These are phyloP conservation scores for Irpex sp. DNA, from an alignment of 1,284 basidiomycete genomes.

Conservation along the genomic window DNA sequence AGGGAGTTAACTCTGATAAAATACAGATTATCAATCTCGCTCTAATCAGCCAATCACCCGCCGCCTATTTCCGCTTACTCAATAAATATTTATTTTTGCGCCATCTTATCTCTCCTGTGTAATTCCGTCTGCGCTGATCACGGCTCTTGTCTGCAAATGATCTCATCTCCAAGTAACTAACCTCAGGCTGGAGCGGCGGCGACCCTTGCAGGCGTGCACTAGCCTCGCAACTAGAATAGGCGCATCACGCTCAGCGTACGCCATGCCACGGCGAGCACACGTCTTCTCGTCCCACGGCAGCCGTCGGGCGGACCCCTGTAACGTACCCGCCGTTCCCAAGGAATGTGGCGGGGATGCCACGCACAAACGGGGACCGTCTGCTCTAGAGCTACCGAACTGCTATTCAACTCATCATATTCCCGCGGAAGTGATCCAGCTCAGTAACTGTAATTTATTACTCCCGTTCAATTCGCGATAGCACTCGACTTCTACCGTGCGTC, in stretches of 20 bases:
- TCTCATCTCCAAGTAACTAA: neutral
- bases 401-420: neutral
- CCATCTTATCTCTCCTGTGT: constrained; percentile 10
- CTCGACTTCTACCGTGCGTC: neutral
- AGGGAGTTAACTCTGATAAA: constrained; percentile 12
- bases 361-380: neutral
- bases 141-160: neutral
- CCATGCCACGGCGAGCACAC: neutral
- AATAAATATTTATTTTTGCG: constrained; percentile 3
- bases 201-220: neutral
- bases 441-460: neutral
- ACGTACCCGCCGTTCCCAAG: neutral
- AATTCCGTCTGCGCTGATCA: neutral
- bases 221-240: neutral
- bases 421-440: neutral
- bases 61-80: constrained; percentile 9
- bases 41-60: constrained; percentile 14
- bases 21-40: constrained; percentile 11
- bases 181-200: neutral
- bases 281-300: neutral
- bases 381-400: neutral
- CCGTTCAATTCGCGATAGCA: neutral
- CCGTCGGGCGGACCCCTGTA: neutral
- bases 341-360: neutral
- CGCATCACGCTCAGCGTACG: neutral